Percentiles rank a stretch among this genome's conserved stretches.
Evolutionary conservation across 768 basidiomycete species (phyloP).

Genomic region (Mycena maculata): DNA sequence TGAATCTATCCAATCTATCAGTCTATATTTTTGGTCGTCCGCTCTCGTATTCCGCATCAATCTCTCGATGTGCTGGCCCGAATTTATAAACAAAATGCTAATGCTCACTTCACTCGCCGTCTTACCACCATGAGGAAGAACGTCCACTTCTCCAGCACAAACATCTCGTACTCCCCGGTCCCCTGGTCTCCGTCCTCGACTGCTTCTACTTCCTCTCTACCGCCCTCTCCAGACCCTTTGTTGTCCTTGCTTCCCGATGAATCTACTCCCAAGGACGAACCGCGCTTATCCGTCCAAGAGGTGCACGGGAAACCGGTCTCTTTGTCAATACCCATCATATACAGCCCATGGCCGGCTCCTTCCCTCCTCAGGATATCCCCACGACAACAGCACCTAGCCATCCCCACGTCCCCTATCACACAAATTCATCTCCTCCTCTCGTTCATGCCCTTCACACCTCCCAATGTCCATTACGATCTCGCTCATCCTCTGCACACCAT

Average conservation of each 20-base stretch:
- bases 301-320: not conserved
- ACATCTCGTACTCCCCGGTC: conserved; percentile 30
- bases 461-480: conserved; percentile 24
- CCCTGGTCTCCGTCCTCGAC: conserved; percentile 21
- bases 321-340: conserved; percentile 4
- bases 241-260: not conserved
- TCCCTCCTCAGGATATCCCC: not conserved
- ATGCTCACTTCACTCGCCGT: no score
- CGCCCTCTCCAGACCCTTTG: conserved; percentile 15
- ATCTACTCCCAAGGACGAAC: not conserved
- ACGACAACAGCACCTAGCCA: conserved; percentile 31
- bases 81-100: no score
- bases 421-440: conserved; percentile 56
- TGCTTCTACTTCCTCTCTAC: conserved; percentile 22
- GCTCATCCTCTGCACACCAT: conserved; percentile 22
- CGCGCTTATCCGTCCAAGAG: not conserved
- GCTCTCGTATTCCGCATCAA: no score
- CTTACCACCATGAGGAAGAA: conserved; percentile 5
- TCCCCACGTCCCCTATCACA: conserved; percentile 39
- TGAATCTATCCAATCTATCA: no score
- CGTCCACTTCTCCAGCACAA: conserved; percentile 31
- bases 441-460: conserved; percentile 21
- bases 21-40: no score
- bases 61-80: no score
- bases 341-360: conserved; percentile 19